Percentiles rank a stretch among this genome's conserved stretches.
These are phyloP conservation scores for Backusella westeae DNA, from an alignment of 192 early-diverging fungal genomes.

Conservation along the genomic window DNA sequence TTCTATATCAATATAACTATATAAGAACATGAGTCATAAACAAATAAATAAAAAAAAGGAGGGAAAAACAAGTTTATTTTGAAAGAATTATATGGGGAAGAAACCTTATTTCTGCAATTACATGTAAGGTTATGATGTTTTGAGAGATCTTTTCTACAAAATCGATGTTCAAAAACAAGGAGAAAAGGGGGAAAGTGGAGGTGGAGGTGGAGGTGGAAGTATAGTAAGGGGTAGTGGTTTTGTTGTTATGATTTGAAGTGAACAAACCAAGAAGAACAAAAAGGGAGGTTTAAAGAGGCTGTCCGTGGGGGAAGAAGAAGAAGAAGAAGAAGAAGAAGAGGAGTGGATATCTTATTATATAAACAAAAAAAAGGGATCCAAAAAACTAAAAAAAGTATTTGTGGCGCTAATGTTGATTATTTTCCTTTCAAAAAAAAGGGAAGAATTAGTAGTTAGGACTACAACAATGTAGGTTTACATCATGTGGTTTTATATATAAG, in stretches of 20 bases:
- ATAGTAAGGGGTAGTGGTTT: not conserved
- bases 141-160: not conserved
- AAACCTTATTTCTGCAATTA: not conserved
- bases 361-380: not conserved
- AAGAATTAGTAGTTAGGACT: conserved; percentile 1
- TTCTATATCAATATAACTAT: not conserved
- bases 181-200: not conserved
- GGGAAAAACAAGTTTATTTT: not conserved
- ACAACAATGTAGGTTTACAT: conserved; percentile 2
- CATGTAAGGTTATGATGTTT: not conserved
- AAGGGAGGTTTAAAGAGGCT: not conserved
- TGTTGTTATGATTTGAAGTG: not conserved
- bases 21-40: not conserved
- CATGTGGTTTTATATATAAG: not conserved
- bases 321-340: not conserved
- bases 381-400: not conserved
- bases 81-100: conserved; percentile 5
- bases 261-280: not conserved
- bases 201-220: not conserved
- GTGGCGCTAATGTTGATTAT: conserved; percentile 4
- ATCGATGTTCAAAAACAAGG: not conserved
- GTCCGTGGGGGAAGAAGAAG: not conserved
- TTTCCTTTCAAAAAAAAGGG: not conserved
- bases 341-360: not conserved
- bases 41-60: conserved; percentile 1